Conservation (phyloP, 306 rosid species). For the Prunus dulcis region DNA sequence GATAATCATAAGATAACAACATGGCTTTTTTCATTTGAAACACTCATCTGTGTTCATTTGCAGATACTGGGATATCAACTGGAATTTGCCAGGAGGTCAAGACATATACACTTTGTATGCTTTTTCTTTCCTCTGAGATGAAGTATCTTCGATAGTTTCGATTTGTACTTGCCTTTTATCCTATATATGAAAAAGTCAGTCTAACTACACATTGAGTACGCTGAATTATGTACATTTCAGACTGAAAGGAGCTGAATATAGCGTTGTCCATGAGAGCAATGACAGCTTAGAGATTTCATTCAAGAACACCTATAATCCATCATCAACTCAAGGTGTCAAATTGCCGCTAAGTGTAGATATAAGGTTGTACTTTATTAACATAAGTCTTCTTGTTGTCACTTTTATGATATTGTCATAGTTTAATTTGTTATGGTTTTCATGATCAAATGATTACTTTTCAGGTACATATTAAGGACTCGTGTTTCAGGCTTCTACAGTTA, state of each 20-base stretch:
- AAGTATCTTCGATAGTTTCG: not conserved
- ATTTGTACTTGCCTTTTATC: not conserved
- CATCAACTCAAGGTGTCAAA: constrained; percentile 9
- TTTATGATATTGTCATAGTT: not conserved
- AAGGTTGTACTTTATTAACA: constrained; percentile 26
- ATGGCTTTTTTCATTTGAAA: not conserved
- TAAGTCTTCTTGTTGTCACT: not conserved
- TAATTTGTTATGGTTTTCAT: not conserved
- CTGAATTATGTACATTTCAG: constrained; percentile 14
- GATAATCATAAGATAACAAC: no score
- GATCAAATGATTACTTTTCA: not conserved
- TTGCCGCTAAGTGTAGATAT: constrained; percentile 42
- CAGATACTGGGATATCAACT: constrained; percentile 51
- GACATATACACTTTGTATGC: constrained; percentile 36
- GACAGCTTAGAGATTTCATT: constrained; percentile 36
- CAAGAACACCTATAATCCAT: constrained; percentile 21
- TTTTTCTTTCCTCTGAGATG: not conserved
- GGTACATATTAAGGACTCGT: constrained; percentile 39
- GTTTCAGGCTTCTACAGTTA: constrained; percentile 49
- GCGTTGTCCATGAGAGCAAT: constrained; percentile 25
- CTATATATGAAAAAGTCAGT: not conserved
- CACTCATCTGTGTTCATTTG: not conserved
- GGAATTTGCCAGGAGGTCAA: constrained; percentile 44
- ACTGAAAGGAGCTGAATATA: constrained; percentile 35
- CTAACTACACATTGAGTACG: not conserved